Percentiles rank a stretch among this genome's conserved stretches.
Evolutionary conservation across 352 stramenopile genomes (phyloP).

Genomic region (Phytophthora syringae): DNA sequence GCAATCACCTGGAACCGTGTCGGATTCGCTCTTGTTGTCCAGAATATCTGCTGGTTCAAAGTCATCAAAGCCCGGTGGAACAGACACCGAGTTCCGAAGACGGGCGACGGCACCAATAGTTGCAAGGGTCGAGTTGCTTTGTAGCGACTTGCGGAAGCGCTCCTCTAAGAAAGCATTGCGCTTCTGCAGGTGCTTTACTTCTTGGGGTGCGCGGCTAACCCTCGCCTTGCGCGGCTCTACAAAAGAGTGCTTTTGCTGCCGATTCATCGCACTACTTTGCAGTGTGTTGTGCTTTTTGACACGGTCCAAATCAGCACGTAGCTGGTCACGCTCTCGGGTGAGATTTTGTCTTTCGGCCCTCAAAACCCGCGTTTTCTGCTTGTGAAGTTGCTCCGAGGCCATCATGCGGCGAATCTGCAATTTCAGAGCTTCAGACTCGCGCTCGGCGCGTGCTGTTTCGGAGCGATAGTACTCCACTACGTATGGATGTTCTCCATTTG

Average conservation of each 20-base stretch:
- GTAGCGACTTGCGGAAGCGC: conserved; percentile 50
- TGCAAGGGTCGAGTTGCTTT: conserved; percentile 18
- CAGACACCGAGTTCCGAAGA: conserved; percentile 23
- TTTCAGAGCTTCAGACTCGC: conserved; percentile 64
- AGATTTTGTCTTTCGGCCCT: conserved; percentile 56
- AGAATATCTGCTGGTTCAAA: background rate
- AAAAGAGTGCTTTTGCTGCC: conserved; percentile 13
- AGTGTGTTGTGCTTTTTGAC: conserved; percentile 29
- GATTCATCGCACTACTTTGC: conserved; percentile 26
- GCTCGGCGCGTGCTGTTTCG: conserved; percentile 59
- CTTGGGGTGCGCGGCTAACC: conserved; percentile 26
- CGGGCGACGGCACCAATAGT: conserved; percentile 28
- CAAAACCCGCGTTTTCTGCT: conserved; percentile 70
- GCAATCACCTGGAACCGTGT: background rate
- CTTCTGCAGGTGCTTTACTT: conserved; percentile 61
- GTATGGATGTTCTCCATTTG: conserved; percentile 69
- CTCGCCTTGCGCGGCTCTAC: conserved; percentile 9
- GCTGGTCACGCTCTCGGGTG: conserved; percentile 48
- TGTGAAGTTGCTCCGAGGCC: conserved; percentile 74
- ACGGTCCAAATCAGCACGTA: conserved; percentile 57
- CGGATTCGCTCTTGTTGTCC: conserved; percentile 7
- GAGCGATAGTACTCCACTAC: conserved; percentile 65
- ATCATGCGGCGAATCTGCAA: conserved; percentile 85
- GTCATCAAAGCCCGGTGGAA: conserved; percentile 7
- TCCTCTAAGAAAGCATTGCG: conserved; percentile 72